phyloP scores from a whole-genome alignment of 1,284 basidiomycete genomes.

The Marasmius tenuissimus region DNA sequence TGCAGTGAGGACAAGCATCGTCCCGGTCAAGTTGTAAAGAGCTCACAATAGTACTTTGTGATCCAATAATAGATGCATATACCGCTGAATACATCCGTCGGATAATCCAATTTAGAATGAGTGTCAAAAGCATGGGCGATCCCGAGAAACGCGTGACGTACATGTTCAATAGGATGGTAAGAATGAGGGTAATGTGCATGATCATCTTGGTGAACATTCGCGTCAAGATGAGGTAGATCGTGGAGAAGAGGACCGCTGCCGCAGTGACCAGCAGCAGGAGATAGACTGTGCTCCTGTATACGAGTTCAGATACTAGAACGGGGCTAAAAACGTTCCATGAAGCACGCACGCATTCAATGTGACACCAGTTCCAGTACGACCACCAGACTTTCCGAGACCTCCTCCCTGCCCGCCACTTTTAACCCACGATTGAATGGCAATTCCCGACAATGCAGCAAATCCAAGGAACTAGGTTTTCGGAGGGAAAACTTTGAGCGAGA shows the following conservation, averaged over 20 bases:
- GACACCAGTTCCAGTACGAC: conserved; percentile 42
- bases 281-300: conserved; percentile 58
- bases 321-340: background rate
- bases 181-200: conserved; percentile 77
- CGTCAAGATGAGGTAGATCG: conserved; percentile 71
- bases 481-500: background rate
- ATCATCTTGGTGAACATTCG: conserved; percentile 77
- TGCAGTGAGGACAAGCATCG: background rate
- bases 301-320: conserved; percentile 11
- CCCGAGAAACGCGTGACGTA: conserved; percentile 33
- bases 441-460: conserved; percentile 65
- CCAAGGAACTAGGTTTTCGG: conserved; percentile 51
- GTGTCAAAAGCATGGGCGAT: background rate
- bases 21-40: background rate
- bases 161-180: conserved; percentile 75
- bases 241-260: conserved; percentile 57
- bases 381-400: conserved; percentile 50
- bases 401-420: conserved; percentile 66
- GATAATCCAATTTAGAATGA: conserved; percentile 1
- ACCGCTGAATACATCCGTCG: conserved; percentile 37
- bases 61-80: conserved; percentile 79
- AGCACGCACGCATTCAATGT: conserved; percentile 57
- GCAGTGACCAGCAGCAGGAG: conserved; percentile 66
- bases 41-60: conserved; percentile 72
- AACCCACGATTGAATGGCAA: conserved; percentile 65